Percentiles rank a stretch among this genome's conserved stretches.
These are phyloP conservation scores for Puccinia hordei DNA, from an alignment of 1,284 basidiomycete genomes.

Conservation along the genomic window DNA sequence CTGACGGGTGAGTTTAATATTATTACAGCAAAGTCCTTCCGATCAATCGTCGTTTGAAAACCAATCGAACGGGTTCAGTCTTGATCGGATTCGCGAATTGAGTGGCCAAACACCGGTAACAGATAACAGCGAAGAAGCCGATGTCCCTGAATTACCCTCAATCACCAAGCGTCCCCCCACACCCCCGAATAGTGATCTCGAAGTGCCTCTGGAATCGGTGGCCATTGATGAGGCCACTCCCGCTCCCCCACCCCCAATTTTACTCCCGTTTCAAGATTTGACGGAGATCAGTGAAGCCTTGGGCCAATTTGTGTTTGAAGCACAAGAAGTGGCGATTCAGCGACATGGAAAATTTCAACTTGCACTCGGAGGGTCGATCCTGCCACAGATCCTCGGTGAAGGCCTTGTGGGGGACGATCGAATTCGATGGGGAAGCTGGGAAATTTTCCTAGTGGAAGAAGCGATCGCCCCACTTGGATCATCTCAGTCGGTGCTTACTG, in stretches of 20 bases:
- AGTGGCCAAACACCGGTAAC: not conserved
- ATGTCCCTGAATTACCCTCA: slow-evolving; percentile 24
- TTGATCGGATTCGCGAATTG: not conserved
- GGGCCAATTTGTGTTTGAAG: slow-evolving; percentile 49
- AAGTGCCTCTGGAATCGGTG: not conserved
- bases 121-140: not conserved
- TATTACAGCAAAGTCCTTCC: slow-evolving; percentile 17
- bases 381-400: slow-evolving; percentile 28
- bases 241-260: slow-evolving; percentile 39
- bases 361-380: slow-evolving; percentile 25
- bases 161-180: slow-evolving; percentile 40
- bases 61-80: slow-evolving; percentile 21
- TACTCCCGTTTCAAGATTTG: slow-evolving; percentile 44
- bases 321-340: slow-evolving; percentile 48
- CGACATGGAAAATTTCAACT: slow-evolving; percentile 41
- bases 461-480: slow-evolving; percentile 39
- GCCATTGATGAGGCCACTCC: not conserved
- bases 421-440: slow-evolving; percentile 41
- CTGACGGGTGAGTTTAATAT: not conserved
- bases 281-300: slow-evolving; percentile 44
- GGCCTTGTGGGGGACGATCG: slow-evolving; percentile 38
- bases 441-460: slow-evolving; percentile 49
- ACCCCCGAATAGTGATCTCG: slow-evolving; percentile 10
- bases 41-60: slow-evolving; percentile 12
- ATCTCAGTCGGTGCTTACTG: slow-evolving; percentile 25